Percentiles rank a stretch among this genome's conserved stretches.
Evolutionary conservation across 2,329 filamentous ascomycete species (phyloP).

Genomic region (Coniella vitis): DNA sequence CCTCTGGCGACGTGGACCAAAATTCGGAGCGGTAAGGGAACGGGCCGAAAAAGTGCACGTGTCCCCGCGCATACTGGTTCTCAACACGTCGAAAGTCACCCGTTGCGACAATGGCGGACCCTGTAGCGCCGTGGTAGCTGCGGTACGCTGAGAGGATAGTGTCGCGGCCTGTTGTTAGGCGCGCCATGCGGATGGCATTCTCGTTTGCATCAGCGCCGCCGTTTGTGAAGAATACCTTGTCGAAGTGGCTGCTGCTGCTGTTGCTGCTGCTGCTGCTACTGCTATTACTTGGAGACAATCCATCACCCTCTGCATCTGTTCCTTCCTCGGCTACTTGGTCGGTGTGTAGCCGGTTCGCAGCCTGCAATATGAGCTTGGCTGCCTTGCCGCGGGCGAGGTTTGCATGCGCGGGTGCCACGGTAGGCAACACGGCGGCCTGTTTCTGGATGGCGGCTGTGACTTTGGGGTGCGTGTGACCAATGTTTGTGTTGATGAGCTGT

Average conservation of each 20-base stretch:
- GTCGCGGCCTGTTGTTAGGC: slow-evolving; percentile 13
- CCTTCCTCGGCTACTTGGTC: no score
- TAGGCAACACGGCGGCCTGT: slow-evolving; percentile 11
- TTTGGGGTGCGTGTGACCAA: slow-evolving; percentile 14
- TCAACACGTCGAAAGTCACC: slow-evolving; percentile 20
- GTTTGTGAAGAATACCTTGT: slow-evolving; percentile 16
- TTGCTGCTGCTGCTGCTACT: no score
- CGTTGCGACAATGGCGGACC: slow-evolving; percentile 16
- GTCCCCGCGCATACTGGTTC: slow-evolving; percentile 15
- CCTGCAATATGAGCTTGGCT: slow-evolving; percentile 14
- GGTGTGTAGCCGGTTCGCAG: slow-evolving; percentile 3
- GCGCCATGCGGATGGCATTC: slow-evolving; percentile 15
- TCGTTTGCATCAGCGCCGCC: slow-evolving; percentile 15
- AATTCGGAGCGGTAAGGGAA: slow-evolving; percentile 15
- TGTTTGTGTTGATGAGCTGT: slow-evolving; percentile 15
- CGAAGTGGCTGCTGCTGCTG: slow-evolving; percentile 3
- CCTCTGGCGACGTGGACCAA: slow-evolving; percentile 12
- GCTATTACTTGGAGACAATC: no score
- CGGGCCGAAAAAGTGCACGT: slow-evolving; percentile 15
- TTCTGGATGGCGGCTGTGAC: slow-evolving; percentile 15
- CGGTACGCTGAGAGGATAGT: slow-evolving; percentile 16
- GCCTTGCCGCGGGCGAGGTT: slow-evolving; percentile 13
- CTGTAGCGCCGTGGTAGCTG: slow-evolving; percentile 21
- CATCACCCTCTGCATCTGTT: no score
- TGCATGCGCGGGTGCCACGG: slow-evolving; percentile 12